Conservation (phyloP, 805 yeast genomes). For the Saccharomycopsis synnaedendra region DNA sequence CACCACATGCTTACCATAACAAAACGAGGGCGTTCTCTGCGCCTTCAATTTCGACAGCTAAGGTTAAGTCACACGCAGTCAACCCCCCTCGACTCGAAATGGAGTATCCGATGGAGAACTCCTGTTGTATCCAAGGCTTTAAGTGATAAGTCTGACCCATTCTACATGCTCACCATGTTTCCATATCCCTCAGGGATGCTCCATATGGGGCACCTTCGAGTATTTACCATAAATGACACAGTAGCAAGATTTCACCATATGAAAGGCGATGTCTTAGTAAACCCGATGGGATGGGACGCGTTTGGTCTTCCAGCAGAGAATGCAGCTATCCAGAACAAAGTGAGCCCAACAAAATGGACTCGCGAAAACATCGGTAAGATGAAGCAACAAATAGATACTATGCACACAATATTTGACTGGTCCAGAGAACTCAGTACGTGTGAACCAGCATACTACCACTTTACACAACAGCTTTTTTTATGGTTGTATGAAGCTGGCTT, state of each 20-base stretch:
- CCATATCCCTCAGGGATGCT: conserved; percentile 93
- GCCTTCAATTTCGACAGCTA: too few species aligned
- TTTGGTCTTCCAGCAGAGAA: conserved; percentile 98
- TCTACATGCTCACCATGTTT: conserved; percentile 76
- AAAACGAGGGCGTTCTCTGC: too few species aligned
- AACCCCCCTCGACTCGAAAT: neutral
- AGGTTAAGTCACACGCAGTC: too few species aligned
- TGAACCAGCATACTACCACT: conserved; percentile 75
- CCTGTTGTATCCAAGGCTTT: neutral
- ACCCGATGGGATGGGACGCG: conserved; percentile 99
- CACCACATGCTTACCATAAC: too few species aligned
- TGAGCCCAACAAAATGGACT: conserved; percentile 82
- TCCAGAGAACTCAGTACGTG: conserved; percentile 73
- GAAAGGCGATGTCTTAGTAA: conserved; percentile 68
- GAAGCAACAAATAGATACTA: conserved; percentile 68
- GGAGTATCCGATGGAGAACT: neutral
- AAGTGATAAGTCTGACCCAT: conserved; percentile 16
- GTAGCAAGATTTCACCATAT: conserved; percentile 68
- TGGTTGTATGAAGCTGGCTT: conserved; percentile 62
- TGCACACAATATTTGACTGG: conserved; percentile 92
- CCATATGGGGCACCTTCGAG: conserved; percentile 92
- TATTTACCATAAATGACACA: conserved; percentile 82
- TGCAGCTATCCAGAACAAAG: conserved; percentile 82
- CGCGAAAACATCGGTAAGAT: conserved; percentile 65
- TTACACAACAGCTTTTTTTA: conserved; percentile 83